Conservation (phyloP, 225 moss, liverwort and hornwort genomes). For the Antitrichia curtipendula region DNA sequence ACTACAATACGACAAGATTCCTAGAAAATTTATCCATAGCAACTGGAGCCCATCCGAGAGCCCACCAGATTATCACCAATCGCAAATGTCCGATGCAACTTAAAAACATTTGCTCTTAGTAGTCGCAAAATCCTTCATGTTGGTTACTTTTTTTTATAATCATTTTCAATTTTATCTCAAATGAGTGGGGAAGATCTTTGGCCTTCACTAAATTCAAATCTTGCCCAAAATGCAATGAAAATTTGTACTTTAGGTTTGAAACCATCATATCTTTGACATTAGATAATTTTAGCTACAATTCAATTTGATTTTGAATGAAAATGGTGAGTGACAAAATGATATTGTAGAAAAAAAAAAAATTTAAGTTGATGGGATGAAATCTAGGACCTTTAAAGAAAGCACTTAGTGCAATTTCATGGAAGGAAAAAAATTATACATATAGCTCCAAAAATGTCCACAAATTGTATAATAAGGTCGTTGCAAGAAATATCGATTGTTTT, state of each 20-base stretch:
- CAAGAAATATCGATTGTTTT: no score
- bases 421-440: rapidly evolving
- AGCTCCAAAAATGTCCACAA: neutral
- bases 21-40: no score
- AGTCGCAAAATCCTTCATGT: neutral
- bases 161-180: neutral
- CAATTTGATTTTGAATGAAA: neutral
- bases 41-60: no score
- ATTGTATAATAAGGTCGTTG: neutral
- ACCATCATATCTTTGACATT: no score
- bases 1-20: no score
- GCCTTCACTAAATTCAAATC: neutral
- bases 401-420: rapidly evolving
- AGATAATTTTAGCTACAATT: neutral
- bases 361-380: neutral
- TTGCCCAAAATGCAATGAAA: neutral
- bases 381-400: neutral
- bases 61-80: no score
- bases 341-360: neutral
- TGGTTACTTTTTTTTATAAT: neutral
- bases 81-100: no score
- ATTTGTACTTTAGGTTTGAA: neutral
- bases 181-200: neutral
- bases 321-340: neutral
- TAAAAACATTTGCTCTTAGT: no score